These are phyloP conservation scores for Physaria fendleri DNA, from an alignment of 345 rosid genomes.

Conservation along the genomic window DNA sequence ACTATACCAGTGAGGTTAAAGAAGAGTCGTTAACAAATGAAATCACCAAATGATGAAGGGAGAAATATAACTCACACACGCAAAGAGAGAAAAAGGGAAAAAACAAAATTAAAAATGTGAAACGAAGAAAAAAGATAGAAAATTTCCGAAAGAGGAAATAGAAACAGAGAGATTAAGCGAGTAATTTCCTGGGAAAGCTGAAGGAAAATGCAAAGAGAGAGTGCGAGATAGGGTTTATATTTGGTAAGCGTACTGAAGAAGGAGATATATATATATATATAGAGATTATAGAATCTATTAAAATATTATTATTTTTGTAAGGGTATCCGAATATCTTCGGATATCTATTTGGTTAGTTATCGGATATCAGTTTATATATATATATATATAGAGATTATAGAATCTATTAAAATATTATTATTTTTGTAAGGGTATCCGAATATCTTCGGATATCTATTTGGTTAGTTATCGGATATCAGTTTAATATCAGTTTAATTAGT, in stretches of 20 bases:
- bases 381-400: too few relatives aligned
- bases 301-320: too few relatives aligned
- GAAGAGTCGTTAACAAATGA: slow-evolving; percentile 8
- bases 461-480: too few relatives aligned
- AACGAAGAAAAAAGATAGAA: background rate
- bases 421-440: too few relatives aligned
- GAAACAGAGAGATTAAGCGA: slow-evolving; percentile 8
- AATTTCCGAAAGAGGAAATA: slow-evolving; percentile 14
- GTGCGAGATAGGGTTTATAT: slow-evolving; percentile 32
- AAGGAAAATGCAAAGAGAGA: slow-evolving; percentile 38
- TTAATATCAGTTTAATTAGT: too few relatives aligned
- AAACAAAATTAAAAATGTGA: background rate
- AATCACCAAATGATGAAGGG: slow-evolving; percentile 8
- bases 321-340: background rate
- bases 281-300: too few relatives aligned
- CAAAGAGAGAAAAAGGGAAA: slow-evolving; percentile 24
- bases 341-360: too few relatives aligned
- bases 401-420: too few relatives aligned
- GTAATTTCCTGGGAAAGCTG: background rate
- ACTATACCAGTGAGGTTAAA: slow-evolving; percentile 20
- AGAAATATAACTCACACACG: slow-evolving; percentile 25
- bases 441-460: too few relatives aligned
- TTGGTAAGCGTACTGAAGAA: slow-evolving; percentile 64
- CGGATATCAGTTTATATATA: too few relatives aligned
- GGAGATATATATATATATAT: slow-evolving; percentile 31